phyloP scores from a whole-genome alignment of 2,329 filamentous ascomycete genomes.

The Penicillium sp. region DNA sequence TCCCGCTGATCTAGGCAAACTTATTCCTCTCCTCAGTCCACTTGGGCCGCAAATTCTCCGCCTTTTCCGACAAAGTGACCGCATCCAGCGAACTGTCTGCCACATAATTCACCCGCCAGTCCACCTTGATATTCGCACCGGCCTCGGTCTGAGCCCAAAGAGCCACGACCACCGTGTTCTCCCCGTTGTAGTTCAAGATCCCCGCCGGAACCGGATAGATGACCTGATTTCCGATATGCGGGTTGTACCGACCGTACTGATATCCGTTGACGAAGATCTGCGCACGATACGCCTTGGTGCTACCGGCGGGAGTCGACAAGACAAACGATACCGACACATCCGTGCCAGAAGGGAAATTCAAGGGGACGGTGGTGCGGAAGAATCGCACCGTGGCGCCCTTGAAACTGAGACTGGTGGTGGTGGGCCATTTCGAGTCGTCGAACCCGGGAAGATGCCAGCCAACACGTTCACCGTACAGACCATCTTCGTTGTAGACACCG shows the following conservation, averaged over 20 bases:
- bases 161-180: conserved; percentile 53
- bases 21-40: conserved; percentile 41
- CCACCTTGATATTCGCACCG: conserved; percentile 46
- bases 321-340: conserved; percentile 55
- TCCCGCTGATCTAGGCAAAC: conserved; percentile 25
- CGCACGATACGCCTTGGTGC: conserved; percentile 42
- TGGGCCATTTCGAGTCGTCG: conserved; percentile 43
- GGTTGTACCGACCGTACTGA: conserved; percentile 56
- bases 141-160: conserved; percentile 55
- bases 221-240: conserved; percentile 56
- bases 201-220: conserved; percentile 57
- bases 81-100: conserved; percentile 49
- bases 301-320: conserved; percentile 42
- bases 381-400: conserved; percentile 49
- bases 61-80: conserved; percentile 35
- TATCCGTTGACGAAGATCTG: conserved; percentile 61
- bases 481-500: conserved; percentile 53
- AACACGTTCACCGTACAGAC: conserved; percentile 52
- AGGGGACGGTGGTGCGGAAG: conserved; percentile 50
- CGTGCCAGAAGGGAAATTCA: conserved; percentile 47
- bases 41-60: conserved; percentile 44
- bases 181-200: conserved; percentile 52
- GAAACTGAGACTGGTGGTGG: conserved; percentile 36
- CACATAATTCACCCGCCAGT: conserved; percentile 51
- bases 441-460: conserved; percentile 56